These are phyloP conservation scores for Peronospora destructor DNA, from an alignment of 352 stramenopile species.

Conservation along the genomic window DNA sequence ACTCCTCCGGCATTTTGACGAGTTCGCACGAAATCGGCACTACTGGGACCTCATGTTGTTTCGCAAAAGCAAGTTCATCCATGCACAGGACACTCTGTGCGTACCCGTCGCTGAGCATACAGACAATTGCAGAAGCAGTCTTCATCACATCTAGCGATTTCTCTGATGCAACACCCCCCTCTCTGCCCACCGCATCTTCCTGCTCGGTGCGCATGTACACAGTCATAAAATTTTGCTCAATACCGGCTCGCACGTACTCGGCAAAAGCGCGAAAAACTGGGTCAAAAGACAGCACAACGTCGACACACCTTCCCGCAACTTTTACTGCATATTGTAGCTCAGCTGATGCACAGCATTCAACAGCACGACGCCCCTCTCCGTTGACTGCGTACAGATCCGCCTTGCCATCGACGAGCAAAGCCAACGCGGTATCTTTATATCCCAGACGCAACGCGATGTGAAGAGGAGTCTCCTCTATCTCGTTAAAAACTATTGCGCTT, in stretches of 20 bases:
- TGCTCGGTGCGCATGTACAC: slow-evolving; percentile 54
- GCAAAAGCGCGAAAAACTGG: slow-evolving; percentile 55
- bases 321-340: slow-evolving; percentile 77
- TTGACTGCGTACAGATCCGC: slow-evolving; percentile 54
- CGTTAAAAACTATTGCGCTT: slow-evolving; percentile 39
- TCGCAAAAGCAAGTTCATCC: slow-evolving; percentile 72
- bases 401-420: slow-evolving; percentile 49
- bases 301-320: slow-evolving; percentile 49
- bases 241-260: slow-evolving; percentile 46
- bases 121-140: slow-evolving; percentile 61
- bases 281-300: slow-evolving; percentile 79
- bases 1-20: slow-evolving; percentile 53
- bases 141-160: slow-evolving; percentile 50
- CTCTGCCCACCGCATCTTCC: slow-evolving; percentile 26
- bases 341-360: slow-evolving; percentile 70
- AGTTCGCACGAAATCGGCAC: slow-evolving; percentile 63
- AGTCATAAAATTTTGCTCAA: slow-evolving; percentile 72
- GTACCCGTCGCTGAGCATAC: slow-evolving; percentile 63
- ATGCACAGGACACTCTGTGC: slow-evolving; percentile 59
- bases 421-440: slow-evolving; percentile 52
- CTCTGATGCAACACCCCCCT: slow-evolving; percentile 21
- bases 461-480: slow-evolving; percentile 56
- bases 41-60: slow-evolving; percentile 59
- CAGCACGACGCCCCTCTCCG: slow-evolving; percentile 40
- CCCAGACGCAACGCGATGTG: slow-evolving; percentile 61